These are phyloP conservation scores for Epithele typhae DNA, from an alignment of 768 basidiomycete species.

Conservation along the genomic window DNA sequence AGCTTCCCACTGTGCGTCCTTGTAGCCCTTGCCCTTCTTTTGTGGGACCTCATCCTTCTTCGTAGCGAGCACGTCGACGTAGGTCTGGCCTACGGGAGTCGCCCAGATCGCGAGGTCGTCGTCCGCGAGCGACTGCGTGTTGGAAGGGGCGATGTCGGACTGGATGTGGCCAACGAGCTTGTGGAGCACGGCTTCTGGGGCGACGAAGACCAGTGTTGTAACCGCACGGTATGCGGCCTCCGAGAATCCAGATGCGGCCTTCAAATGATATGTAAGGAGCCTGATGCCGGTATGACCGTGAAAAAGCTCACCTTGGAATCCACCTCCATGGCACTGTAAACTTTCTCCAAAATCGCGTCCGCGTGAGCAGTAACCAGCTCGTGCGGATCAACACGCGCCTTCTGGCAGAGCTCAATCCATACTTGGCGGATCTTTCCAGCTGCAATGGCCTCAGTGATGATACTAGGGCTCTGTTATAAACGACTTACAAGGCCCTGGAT, in stretches of 20 bases:
- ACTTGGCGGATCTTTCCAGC: slow-evolving; percentile 47
- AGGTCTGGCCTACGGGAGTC: slow-evolving; percentile 79
- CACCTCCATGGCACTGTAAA: slow-evolving; percentile 44
- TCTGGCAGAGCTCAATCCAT: slow-evolving; percentile 84
- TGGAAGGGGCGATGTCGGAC: slow-evolving; percentile 54
- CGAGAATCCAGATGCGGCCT: slow-evolving; percentile 30
- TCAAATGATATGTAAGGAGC: neutral
- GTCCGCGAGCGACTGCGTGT: slow-evolving; percentile 61
- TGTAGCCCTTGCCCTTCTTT: slow-evolving; percentile 82
- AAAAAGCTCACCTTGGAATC: slow-evolving; percentile 41
- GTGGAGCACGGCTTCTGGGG: slow-evolving; percentile 63
- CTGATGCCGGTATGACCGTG: too few species aligned
- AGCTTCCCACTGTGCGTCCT: slow-evolving; percentile 92
- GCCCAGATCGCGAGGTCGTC: slow-evolving; percentile 81
- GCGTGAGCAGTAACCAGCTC: slow-evolving; percentile 49
- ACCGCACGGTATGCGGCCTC: slow-evolving; percentile 74
- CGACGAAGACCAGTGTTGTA: slow-evolving; percentile 76
- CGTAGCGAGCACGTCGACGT: slow-evolving; percentile 68
- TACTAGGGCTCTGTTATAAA: too few species aligned
- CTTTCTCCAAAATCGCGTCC: slow-evolving; percentile 43
- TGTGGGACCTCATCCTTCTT: slow-evolving; percentile 47
- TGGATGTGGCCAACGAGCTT: slow-evolving; percentile 64
- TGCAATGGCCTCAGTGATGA: too few species aligned
- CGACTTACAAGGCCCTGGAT: slow-evolving; percentile 49
- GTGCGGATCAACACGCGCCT: slow-evolving; percentile 61